Base-by-base conservation (phyloP, 805 yeast species). In the Candida ascalaphidarum region DNA sequence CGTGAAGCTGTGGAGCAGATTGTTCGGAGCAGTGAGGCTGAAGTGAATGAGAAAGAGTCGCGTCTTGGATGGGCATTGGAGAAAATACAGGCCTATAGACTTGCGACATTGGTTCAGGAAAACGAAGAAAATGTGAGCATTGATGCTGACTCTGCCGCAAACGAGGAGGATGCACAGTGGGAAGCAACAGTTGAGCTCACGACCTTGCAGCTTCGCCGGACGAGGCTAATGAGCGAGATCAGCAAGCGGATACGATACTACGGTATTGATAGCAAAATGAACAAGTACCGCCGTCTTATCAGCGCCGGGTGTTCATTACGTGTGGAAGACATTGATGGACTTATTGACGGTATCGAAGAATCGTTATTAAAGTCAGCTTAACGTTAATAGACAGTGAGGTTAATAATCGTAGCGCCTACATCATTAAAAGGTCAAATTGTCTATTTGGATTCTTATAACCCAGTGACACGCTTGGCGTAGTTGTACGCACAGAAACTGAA, bases 231-330 rank as follows among this genome's bases (percentile, higher is more conserved):
- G 13, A 59, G 64, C 30, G 62, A 65, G 28, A 68, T 83, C 11
- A 68, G 77, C 7, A 61, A 67, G 10, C 41, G 60, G 19, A 51
- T 68, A 22, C 58, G 51, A 28, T 37, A 38, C 50, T 69, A 32
- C 50, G 74, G 55, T 35, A 59, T 68, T 36, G 74, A 69, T 31
- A 57, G 62, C 14, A 74, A 69, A 40, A 76, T 80, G 55, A 73
- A 71, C 43, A 85, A 84, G 48, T 81, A 89, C 59, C 68, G 94
- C 37, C 75, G 76, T 44, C 63, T 89, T 35, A 77, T 92, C 23
- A 72, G 89, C 14, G 58, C 76, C 26, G 72, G 84, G 26, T 81
- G 94, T 48, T 94, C 84, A 2, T 65, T 85, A 30, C 73, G 77
- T 27, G 67, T 77, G 13, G 94, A 83, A 34, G 92, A 81, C 35